phyloP scores from a whole-genome alignment of 805 yeast species.

The Wickerhamiella cacticola region DNA sequence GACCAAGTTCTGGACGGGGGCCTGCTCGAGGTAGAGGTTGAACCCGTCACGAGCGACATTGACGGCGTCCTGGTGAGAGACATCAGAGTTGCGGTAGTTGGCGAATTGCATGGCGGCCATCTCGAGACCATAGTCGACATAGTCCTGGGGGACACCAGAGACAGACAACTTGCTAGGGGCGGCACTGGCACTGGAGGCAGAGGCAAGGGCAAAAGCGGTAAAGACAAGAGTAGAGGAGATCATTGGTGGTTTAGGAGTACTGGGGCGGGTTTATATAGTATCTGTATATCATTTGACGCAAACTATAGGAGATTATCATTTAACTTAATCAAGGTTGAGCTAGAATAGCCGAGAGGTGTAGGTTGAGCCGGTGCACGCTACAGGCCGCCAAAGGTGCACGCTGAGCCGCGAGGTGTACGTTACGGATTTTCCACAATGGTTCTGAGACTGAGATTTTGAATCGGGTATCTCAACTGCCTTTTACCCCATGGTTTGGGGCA shows the following conservation, averaged over 20 bases:
- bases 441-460: no score
- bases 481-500: no score
- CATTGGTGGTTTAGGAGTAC: slow-evolving; percentile 5
- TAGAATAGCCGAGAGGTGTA: neutral
- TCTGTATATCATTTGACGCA: no score
- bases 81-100: slow-evolving; percentile 8
- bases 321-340: neutral
- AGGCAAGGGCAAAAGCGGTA: slow-evolving; percentile 40
- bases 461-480: no score
- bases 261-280: neutral
- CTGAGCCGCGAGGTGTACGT: no score
- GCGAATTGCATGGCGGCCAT: slow-evolving; percentile 8
- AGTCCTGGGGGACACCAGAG: slow-evolving; percentile 2
- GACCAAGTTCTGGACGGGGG: slow-evolving; percentile 5
- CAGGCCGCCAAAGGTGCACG: no score
- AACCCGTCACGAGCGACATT: slow-evolving; percentile 9
- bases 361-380: no score
- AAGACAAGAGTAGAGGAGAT: slow-evolving; percentile 5
- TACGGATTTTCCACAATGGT: no score
- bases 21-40: slow-evolving; percentile 8
- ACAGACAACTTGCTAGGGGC: neutral
- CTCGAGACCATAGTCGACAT: slow-evolving; percentile 4
- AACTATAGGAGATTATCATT: neutral
- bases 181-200: slow-evolving; percentile 10
- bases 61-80: slow-evolving; percentile 6